Evolutionary conservation across 2,329 filamentous ascomycete genomes (phyloP).

Genomic region (Fusarium sp.): DNA sequence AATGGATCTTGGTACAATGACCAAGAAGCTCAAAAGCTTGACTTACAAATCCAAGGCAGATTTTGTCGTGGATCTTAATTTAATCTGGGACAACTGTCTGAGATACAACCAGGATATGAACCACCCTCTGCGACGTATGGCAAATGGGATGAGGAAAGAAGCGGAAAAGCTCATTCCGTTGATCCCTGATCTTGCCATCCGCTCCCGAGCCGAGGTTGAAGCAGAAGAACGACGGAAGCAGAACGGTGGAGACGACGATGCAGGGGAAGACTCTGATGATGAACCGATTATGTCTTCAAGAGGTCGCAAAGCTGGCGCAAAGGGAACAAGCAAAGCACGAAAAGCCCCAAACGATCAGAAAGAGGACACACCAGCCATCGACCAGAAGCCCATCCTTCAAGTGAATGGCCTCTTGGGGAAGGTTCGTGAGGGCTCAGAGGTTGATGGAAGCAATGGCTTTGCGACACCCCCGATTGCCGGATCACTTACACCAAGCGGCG

Average conservation of each 20-base stretch:
- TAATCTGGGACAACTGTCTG: conserved; percentile 98
- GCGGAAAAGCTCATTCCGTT: conserved; percentile 95
- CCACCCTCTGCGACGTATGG: conserved; percentile 91
- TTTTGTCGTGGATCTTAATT: conserved; percentile 91
- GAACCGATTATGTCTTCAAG: conserved; percentile 98
- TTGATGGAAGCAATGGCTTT: conserved; percentile 88
- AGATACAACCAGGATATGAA: conserved; percentile 93
- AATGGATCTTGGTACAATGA: conserved; percentile 98
- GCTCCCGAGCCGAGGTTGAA: conserved; percentile 94
- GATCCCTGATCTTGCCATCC: conserved; percentile 92
- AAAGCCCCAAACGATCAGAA: conserved; percentile 80
- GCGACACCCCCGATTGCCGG: conserved; percentile 83
- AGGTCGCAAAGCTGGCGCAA: conserved; percentile 84
- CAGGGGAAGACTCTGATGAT: conserved; percentile 92
- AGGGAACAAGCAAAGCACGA: conserved; percentile 81
- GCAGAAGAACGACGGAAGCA: conserved; percentile 87
- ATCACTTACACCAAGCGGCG: conserved; percentile 79
- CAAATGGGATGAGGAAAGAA: conserved; percentile 95
- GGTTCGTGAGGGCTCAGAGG: conserved; percentile 80
- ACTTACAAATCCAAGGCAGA: conserved; percentile 91
- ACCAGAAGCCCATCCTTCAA: conserved; percentile 79
- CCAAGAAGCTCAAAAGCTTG: conserved; percentile 90
- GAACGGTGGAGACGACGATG: conserved; percentile 85
- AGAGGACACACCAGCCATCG: conserved; percentile 82
- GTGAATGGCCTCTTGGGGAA: conserved; percentile 74